Evolutionary conservation across 2,329 filamentous ascomycete species (phyloP).

Genomic region (Penicillium fuscoglaucum): DNA sequence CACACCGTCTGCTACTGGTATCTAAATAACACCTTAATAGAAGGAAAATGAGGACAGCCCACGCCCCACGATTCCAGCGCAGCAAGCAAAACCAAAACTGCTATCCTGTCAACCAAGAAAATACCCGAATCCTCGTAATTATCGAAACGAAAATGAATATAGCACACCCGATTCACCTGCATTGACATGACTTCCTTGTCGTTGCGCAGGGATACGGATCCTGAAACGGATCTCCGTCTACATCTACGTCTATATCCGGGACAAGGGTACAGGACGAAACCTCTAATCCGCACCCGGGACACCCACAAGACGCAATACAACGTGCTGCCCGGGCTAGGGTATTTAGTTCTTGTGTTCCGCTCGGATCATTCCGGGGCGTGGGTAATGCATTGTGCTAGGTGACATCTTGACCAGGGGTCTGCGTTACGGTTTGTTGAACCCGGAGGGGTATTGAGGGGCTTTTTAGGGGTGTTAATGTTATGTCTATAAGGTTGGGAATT

Average conservation of each 20-base stretch:
- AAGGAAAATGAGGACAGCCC: not conserved
- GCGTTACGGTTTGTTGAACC: constrained; percentile 13
- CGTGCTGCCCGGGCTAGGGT: not conserved
- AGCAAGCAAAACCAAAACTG: not conserved
- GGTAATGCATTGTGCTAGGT: constrained; percentile 18
- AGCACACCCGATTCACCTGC: constrained; percentile 13
- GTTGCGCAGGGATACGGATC: not conserved
- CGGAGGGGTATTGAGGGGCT: not conserved
- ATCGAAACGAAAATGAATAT: constrained; percentile 7
- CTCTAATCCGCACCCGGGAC: not conserved
- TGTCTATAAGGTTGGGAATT: not conserved
- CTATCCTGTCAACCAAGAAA: not conserved
- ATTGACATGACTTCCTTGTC: constrained; percentile 13
- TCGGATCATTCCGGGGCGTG: constrained; percentile 17
- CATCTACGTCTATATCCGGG: too few relatives aligned
- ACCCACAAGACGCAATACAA: constrained; percentile 4
- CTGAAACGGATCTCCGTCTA: not conserved
- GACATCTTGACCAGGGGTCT: constrained; percentile 15
- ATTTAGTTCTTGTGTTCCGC: constrained; percentile 5
- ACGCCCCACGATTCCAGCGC: not conserved
- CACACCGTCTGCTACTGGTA: not conserved
- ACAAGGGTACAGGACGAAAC: not conserved
- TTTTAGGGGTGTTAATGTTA: too few relatives aligned
- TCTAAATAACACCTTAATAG: not conserved
- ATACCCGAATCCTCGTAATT: constrained; percentile 2